Evolutionary conservation across 805 yeast genomes (phyloP), one percentile per base, ranked within the genome.

Genomic region (Ogataea pini): DNA sequence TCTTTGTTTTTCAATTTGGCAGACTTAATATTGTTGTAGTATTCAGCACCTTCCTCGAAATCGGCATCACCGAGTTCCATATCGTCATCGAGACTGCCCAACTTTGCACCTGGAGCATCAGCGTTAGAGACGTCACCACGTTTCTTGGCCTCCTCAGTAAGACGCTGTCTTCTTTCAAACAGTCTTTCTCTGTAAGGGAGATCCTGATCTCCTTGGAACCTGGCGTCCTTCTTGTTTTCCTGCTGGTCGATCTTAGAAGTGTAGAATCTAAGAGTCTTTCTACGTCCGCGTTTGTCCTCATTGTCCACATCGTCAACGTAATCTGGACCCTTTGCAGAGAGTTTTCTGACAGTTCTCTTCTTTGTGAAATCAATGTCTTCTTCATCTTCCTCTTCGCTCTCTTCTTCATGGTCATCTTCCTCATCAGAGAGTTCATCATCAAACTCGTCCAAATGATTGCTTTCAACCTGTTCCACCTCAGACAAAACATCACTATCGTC

Each of bases 191-290:
- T 83, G 68, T 94, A 92, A 14, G 98, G 97, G 50, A 92, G 71
- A 69, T 92, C 99, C 52, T 79, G 78, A 67, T 92, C 99, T 59
- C 98, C 99, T 38, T 80, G 75, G 52, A 72, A 78, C 56, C 71
- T 75, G 40, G 83, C 84, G 36, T 70, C 72, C 51, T 79, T 78
- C 66, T 85, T 85, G 57, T 75, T 74, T 22, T 78, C 83, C 44
- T 84, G 85, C 70, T 91, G 96, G 66, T 90, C 97, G 67, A 94
- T 91, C 69, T 92, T 91, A 49, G 98, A 88, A 1, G 99, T 94
- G 76, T 94, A 94, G 82, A 94, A 94, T 51, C 98, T 83, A 60
- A 94, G 79, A 2, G 96, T 78, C 63, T 80, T 81, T 73, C 85
- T 86, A 59, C 95, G 82, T 17, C 83, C 79, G 50, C 78, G 80